These are phyloP conservation scores for Daldinia vernicosa DNA, from an alignment of 495 filamentous ascomycete genomes.

Conservation along the genomic window DNA sequence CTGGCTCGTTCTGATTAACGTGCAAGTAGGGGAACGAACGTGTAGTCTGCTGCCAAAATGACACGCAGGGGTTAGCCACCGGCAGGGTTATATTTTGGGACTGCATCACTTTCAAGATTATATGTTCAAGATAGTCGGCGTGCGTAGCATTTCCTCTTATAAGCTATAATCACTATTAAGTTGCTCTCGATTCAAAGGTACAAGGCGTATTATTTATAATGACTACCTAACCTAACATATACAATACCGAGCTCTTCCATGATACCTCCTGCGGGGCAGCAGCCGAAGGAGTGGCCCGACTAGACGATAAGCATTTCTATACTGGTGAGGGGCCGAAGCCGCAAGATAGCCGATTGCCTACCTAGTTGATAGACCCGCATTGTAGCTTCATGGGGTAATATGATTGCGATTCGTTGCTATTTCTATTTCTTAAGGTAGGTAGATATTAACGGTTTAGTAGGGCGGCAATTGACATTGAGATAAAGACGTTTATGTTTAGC, in stretches of 20 bases:
- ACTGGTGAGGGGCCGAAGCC: constrained; percentile 11
- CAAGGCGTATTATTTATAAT: not conserved
- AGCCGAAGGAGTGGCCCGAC: constrained; percentile 5
- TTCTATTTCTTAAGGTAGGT: no score
- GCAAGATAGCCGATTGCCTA: constrained; percentile 9
- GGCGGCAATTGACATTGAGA: no score
- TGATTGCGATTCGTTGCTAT: constrained; percentile 5
- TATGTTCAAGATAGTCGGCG: not conserved
- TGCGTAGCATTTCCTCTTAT: not conserved
- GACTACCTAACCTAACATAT: not conserved
- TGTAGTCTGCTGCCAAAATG: constrained; percentile 42
- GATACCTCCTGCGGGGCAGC: constrained; percentile 27
- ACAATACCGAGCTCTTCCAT: not conserved
- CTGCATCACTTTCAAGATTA: not conserved
- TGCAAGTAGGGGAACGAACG: constrained; percentile 43
- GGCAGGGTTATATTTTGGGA: constrained; percentile 19
- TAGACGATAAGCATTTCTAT: constrained; percentile 13
- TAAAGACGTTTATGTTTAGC: no score
- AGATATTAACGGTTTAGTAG: no score
- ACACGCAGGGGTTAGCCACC: constrained; percentile 35
- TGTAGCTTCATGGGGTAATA: not conserved
- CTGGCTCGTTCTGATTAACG: constrained; percentile 23
- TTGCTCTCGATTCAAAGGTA: not conserved
- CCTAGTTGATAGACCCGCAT: constrained; percentile 7
- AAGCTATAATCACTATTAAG: not conserved